Base-by-base conservation (phyloP, 768 basidiomycete genomes). In the Termitomyces sp. region DNA sequence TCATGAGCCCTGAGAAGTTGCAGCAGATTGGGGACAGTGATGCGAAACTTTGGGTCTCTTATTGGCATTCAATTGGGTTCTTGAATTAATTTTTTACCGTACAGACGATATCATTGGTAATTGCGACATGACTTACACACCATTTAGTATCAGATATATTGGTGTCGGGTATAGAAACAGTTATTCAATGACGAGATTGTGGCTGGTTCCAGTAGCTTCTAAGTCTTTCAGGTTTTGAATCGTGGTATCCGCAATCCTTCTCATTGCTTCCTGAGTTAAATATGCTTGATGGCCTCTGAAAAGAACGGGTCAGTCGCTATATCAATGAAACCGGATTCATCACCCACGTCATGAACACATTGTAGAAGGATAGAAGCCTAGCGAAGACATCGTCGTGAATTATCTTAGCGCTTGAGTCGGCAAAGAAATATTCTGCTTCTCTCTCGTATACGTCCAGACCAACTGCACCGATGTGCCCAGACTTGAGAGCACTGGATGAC, bases 361-460 rank as follows among this genome's bases (percentile, higher is more conserved):
- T 77, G 62, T 75, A 75, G 60, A 77, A 77, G 0, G 74, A 71
- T 15, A 77, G 60, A n/a, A 77, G 64, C n/a, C 75, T 70, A 21
- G 72, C 73, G 55, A 77, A 75, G 17, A 65, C 68, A 53, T 77
- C 75, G 47, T 77, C 75, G n/a, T 73, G 63, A 49, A 77, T 77
- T 52, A 77, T 71, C 58, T 75, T 74, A 2, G 68, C 58, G 51
- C 74, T 75, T 1, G 73, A 75, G 53, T 75, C 75, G 9, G 71
- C 68, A 45, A 75, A 77, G 63, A 77, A 77, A 58, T 74, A 75
- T 10, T 63, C 59, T 1, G 74, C 68, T 63, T 75, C 74, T 43
- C 65, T 66, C 56, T 77, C 75, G 55, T 73, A 74, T 7, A 75
- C 75, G 35, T 77, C 75, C 50, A 77, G 63, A 21, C 75, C 75